Conservation (phyloP, 2,329 filamentous ascomycete species). For the Ophiostoma triangulosporum region DNA sequence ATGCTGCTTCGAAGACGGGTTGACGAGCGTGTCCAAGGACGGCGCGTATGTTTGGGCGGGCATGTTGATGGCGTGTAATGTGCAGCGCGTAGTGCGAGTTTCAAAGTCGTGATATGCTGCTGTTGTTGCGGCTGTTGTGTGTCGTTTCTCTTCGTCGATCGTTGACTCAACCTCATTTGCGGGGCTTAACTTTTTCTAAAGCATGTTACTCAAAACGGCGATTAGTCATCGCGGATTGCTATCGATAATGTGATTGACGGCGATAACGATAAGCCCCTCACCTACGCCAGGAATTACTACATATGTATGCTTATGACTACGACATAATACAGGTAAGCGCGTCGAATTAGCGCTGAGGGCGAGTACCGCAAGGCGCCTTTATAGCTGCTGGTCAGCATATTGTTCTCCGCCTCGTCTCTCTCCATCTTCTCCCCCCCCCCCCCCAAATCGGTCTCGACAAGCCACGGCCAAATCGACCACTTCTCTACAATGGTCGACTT, state of each 20-base stretch:
- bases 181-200: neutral
- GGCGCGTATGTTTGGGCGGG: constrained; percentile 49
- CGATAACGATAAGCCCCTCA: constrained; percentile 6
- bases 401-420: neutral
- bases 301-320: no score
- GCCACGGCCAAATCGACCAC: neutral
- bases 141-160: neutral
- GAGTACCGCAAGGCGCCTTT: no score
- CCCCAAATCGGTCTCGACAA: no score
- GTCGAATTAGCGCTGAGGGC: no score
- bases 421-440: neutral
- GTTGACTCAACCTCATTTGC: neutral
- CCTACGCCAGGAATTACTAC: neutral
- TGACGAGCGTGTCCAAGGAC: constrained; percentile 64
- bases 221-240: neutral
- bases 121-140: no score
- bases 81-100: no score
- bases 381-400: neutral
- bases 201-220: neutral
- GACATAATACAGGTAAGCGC: no score
- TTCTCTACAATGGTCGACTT: constrained; percentile 6
- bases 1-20: constrained; percentile 34
- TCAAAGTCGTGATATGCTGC: neutral
- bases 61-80: constrained; percentile 28
- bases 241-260: neutral